Evolutionary conservation across 208 protist species (phyloP).

Genomic region (Leishmania mexicana): DNA sequence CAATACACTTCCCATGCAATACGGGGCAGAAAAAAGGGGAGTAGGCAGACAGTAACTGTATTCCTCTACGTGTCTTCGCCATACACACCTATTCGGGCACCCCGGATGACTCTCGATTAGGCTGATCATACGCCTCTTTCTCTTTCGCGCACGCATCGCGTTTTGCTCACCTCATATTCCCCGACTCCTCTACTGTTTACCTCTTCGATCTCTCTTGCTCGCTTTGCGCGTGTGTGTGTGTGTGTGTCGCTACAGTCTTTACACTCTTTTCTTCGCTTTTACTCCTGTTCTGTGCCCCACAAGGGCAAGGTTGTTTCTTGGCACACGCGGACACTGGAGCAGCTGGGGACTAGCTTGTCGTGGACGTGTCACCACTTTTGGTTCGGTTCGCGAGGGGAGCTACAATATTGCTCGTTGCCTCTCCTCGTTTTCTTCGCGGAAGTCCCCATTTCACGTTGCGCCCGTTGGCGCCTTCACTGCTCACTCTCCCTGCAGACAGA

Average conservation of each 20-base stretch:
- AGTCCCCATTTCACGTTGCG: background rate
- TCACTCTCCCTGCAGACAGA: background rate
- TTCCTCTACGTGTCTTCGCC: background rate
- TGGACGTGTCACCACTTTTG: background rate
- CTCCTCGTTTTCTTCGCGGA: background rate
- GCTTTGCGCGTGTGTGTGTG: background rate
- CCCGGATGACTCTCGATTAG: background rate
- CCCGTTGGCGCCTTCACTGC: background rate
- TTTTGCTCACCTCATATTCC: background rate
- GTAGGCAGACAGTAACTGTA: too few species aligned
- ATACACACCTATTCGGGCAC: background rate
- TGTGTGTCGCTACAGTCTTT: background rate
- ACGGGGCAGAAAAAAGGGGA: too few species aligned
- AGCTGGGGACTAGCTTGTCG: background rate
- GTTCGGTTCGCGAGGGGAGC: background rate
- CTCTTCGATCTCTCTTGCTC: background rate
- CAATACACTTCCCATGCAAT: too few species aligned
- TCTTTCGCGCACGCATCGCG: background rate
- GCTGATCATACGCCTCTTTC: background rate
- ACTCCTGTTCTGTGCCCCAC: background rate
- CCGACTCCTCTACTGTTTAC: background rate
- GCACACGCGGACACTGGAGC: background rate
- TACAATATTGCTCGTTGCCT: background rate
- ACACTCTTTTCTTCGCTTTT: background rate
- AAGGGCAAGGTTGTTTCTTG: conserved; percentile 1